Percentiles rank a stretch among this genome's conserved stretches.
These are phyloP conservation scores for Ramaria sp. DNA, from an alignment of 768 basidiomycete genomes.

Conservation along the genomic window DNA sequence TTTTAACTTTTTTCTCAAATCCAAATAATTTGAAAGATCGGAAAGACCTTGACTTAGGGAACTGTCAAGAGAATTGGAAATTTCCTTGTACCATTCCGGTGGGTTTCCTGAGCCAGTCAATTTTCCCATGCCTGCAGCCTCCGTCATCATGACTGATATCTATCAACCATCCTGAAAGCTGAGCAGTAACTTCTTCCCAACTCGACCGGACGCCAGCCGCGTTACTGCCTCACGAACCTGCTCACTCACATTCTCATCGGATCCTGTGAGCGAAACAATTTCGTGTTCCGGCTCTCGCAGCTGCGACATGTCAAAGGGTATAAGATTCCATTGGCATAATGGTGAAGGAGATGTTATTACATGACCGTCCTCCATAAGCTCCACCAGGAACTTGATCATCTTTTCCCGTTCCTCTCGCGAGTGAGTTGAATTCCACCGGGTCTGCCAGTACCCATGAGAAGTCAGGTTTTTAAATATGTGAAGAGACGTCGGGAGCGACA, in stretches of 20 bases:
- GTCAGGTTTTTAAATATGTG: conserved; percentile 83
- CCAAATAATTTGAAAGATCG: too few relatives aligned
- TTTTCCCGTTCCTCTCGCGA: conserved; percentile 36
- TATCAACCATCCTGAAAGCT: conserved; percentile 21
- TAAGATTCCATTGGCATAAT: neutral
- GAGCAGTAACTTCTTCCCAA: conserved; percentile 42
- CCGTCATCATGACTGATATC: too few relatives aligned
- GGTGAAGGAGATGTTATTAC: conserved; percentile 19
- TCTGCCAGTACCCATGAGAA: conserved; percentile 72
- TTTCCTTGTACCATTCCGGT: too few relatives aligned
- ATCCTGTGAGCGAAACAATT: conserved; percentile 43
- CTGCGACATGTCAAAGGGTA: conserved; percentile 26
- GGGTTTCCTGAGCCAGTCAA: too few relatives aligned
- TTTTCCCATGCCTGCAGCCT: too few relatives aligned
- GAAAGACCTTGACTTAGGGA: too few relatives aligned
- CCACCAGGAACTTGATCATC: conserved; percentile 40
- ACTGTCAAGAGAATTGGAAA: too few relatives aligned
- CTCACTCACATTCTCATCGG: conserved; percentile 27
- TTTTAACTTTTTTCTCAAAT: too few relatives aligned
- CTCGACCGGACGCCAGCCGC: conserved; percentile 24
- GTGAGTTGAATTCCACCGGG: conserved; percentile 51
- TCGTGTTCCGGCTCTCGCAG: conserved; percentile 61
- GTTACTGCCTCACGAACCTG: conserved; percentile 25
- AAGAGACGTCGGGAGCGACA: conserved; percentile 64
- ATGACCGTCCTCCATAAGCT: conserved; percentile 45